Evolutionary conservation across 306 rosid species (phyloP), one percentile per base, ranked within the genome.

Genomic region (Fragaria ananassa): DNA sequence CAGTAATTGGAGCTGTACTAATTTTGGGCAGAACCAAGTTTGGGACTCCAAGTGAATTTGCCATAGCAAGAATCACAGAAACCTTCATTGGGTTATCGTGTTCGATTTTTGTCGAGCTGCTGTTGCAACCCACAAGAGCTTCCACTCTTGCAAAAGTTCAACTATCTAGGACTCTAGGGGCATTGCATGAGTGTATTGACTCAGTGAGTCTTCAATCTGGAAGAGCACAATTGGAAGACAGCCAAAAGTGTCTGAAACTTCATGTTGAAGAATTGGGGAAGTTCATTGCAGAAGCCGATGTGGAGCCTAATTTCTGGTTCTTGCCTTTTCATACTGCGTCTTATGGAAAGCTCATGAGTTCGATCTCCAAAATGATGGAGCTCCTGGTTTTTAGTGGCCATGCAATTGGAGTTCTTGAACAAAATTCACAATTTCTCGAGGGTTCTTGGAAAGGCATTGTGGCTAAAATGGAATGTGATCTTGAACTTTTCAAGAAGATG

Each of bases 251-350:
- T 62, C 71, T 90, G 34, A 81, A 69, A 47, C 41, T 58, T 50
- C 82, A 82, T 63, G 74, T 87, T 39, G 75, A 65, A 7, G 81
- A 86, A 84, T 70, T 90, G 0, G 75, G 54, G 31, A 83, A 83
- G 64, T 70, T 83, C 78, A 81, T 87, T 17, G 61, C 27, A 5
- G 96, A 90, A 82, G 93, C 97, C 12, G 89, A 86, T 60, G 68
- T 17, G 1, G 97, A 92, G 58, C 97, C 96, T 47, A 86, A 85
- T 45, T 90, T 90, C 65, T 90, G 96, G 93, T 92, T 85, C 51
- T 10, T 82, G 81, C 90, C 96, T 15, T 85, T 93, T 80, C 79
- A 80, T 8, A 35, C 81, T 53, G 81, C 49, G 65, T 85, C 83
- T 68, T 87, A 85, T 15, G 60, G 62, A 41, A 90, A 85, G 81